Base-by-base conservation (phyloP, 2,329 filamentous ascomycete genomes). In the Microdochium paspali region DNA sequence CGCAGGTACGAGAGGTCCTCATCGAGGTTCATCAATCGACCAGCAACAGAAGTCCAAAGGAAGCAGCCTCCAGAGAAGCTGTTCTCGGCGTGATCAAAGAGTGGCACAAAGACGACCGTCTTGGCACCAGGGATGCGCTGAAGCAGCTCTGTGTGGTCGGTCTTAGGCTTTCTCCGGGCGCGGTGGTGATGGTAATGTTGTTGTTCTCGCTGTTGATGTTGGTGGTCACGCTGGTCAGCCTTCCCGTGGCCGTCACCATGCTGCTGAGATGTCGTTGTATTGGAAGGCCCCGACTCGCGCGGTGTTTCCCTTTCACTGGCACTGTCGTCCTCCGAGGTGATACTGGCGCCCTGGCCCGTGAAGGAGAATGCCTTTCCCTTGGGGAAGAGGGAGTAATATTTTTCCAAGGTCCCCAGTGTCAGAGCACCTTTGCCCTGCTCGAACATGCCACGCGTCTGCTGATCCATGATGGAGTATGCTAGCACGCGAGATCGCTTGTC, bases 1-100 rank as follows among this genome's bases (percentile, higher is more conserved):
- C 57, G 56, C n/a, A 60, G 54, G 13, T 58, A 55, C 0, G 64
- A 63, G 2, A 67, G 49, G 13, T 64, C 64, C 21, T 60, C 54
- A n/a, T 65, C 62, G 24, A 64, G 55, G 28, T 61, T 65, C 50
- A 66, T 64, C 55, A 66, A 58, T n/a, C 58, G 61, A 20, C 62
- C 61, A 0, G 57, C 52, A 0, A 59, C 56, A 0, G 61, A 58
- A 1, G 63, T 63, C 63, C 63, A 66, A 1, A 66, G 54, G n/a
- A 66, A 65, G 15, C 63, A 63, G 0, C 64, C 62, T 1, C 62
- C 62, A 9, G 58, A 60, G 10, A 66, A 57, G 5, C 60, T 58
- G 12, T 65, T 64, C 24, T 63, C 61, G 0, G 60, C 54, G 18
- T 65, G 61, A 30, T 66, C 62, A 32, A 63, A 67, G 1, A 67